A percentile compares a stretch with the other conserved stretches of the same genome.
phyloP scores from a whole-genome alignment of 2,329 filamentous ascomycete genomes.

The Apiospora pterosperma region DNA sequence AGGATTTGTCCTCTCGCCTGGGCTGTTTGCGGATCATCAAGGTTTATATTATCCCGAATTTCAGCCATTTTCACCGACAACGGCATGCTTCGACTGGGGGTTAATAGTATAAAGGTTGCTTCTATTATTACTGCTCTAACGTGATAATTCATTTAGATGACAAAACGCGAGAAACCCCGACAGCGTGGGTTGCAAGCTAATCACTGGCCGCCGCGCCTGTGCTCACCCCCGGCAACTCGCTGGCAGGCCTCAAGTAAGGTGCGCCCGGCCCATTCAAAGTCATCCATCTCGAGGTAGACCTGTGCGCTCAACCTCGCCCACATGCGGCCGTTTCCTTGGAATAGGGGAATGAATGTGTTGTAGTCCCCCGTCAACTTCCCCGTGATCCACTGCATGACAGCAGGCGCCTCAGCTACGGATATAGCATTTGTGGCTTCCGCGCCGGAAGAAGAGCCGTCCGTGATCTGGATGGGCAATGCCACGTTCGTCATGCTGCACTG shows the following conservation, averaged over 20 bases:
- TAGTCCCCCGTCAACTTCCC: constrained; percentile 50
- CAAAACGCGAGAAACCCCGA: not conserved
- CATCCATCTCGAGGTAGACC: constrained; percentile 75
- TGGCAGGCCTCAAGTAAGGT: constrained; percentile 49
- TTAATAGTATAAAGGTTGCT: not conserved
- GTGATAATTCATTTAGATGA: not conserved
- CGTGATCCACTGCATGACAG: constrained; percentile 27
- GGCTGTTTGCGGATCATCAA: not conserved
- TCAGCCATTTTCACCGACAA: not conserved
- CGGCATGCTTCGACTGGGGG: not conserved
- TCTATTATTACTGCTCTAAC: not conserved
- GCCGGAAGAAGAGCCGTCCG: constrained; percentile 7
- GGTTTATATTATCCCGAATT: not conserved
- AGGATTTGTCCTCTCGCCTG: not conserved
- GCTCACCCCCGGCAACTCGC: constrained; percentile 33
- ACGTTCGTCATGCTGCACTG: constrained; percentile 72
- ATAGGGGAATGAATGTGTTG: constrained; percentile 68
- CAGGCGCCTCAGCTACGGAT: constrained; percentile 12
- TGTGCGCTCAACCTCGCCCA: constrained; percentile 78
- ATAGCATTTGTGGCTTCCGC: constrained; percentile 10
- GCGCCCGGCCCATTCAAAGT: constrained; percentile 69
- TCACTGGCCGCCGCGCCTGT: not conserved
- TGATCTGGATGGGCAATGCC: constrained; percentile 59
- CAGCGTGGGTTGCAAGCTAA: not conserved
- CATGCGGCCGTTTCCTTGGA: constrained; percentile 56